These are phyloP conservation scores for Aphanocladium album DNA, from an alignment of 2,329 filamentous ascomycete genomes.

Conservation along the genomic window DNA sequence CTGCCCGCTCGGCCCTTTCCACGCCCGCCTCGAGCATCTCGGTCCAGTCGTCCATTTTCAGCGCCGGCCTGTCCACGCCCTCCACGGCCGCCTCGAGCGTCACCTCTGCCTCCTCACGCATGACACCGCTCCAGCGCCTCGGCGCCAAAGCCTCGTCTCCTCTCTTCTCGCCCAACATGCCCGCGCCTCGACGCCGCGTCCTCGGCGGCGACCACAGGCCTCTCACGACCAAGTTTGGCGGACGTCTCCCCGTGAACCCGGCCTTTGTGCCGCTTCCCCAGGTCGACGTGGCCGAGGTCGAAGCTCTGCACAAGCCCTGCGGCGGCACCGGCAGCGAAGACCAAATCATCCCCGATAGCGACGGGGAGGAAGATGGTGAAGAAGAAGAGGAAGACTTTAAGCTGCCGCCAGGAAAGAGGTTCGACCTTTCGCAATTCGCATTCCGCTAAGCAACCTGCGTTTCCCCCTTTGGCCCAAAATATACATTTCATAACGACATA, in stretches of 20 bases:
- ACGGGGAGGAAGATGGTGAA: too few species aligned
- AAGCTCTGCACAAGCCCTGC: slow-evolving; percentile 40
- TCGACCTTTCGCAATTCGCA: slow-evolving; percentile 47
- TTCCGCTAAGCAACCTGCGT: slow-evolving; percentile 21
- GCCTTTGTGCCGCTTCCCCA: slow-evolving; percentile 51
- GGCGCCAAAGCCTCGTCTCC: slow-evolving; percentile 37
- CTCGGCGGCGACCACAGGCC: slow-evolving; percentile 17
- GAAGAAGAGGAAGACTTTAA: slow-evolving; percentile 27
- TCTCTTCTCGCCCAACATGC: background rate
- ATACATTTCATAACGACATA: background rate
- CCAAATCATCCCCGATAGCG: slow-evolving; percentile 49
- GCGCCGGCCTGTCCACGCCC: slow-evolving; percentile 27
- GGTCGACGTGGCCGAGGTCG: slow-evolving; percentile 49
- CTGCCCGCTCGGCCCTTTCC: slow-evolving; percentile 16
- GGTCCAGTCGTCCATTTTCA: slow-evolving; percentile 32
- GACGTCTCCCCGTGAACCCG: slow-evolving; percentile 43
- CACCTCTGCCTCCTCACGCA: slow-evolving; percentile 37
- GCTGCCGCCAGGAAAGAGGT: slow-evolving; percentile 23
- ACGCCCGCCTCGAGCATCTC: slow-evolving; percentile 34
- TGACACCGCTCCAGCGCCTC: slow-evolving; percentile 51
- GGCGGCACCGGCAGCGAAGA: slow-evolving; percentile 48
- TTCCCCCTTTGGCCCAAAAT: background rate
- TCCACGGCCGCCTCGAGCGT: slow-evolving; percentile 39
- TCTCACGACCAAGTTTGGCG: slow-evolving; percentile 17
- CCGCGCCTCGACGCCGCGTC: background rate